phyloP scores from a whole-genome alignment of 768 basidiomycete species.

The Erythrobasidium yunnanense region DNA sequence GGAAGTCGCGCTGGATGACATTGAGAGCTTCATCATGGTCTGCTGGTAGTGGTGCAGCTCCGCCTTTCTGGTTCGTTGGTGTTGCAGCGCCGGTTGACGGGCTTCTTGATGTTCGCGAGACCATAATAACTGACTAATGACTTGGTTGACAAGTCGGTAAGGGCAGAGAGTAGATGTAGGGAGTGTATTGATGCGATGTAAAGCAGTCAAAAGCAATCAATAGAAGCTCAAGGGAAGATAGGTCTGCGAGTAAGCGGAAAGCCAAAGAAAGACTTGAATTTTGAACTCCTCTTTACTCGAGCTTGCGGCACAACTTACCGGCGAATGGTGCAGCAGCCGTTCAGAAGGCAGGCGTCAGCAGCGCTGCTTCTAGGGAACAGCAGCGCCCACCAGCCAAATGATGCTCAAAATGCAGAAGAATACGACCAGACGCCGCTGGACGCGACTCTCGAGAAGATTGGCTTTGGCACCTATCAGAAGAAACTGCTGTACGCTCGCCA shows the following conservation, averaged over 20 bases:
- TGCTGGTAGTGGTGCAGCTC: slow-evolving; percentile 19
- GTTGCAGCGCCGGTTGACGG: slow-evolving; percentile 8
- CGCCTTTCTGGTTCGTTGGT: slow-evolving; percentile 19
- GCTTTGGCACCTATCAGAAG: slow-evolving; percentile 35
- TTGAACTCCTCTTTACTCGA: no score
- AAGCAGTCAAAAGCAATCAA: no score
- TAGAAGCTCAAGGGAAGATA: no score
- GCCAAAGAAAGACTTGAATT: no score
- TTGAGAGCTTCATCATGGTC: slow-evolving; percentile 5
- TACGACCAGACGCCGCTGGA: slow-evolving; percentile 48
- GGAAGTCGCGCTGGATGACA: slow-evolving; percentile 22
- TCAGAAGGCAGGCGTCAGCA: slow-evolving; percentile 1
- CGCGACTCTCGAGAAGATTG: slow-evolving; percentile 77
- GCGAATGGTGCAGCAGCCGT: background rate
- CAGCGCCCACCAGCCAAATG: background rate
- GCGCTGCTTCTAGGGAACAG: background rate
- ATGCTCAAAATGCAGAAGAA: background rate
- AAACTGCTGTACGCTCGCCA: slow-evolving; percentile 50
- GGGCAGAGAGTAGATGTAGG: no score
- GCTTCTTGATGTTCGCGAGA: slow-evolving; percentile 6
- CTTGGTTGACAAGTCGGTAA: no score
- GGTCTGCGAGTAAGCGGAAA: no score
- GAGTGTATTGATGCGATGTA: no score
- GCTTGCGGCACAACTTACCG: background rate
- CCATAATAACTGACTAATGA: background rate